Percentiles rank a stretch among this genome's conserved stretches.
These are phyloP conservation scores for Penicillium aurantiogriseum DNA, from an alignment of 2,329 filamentous ascomycete species.

Conservation along the genomic window DNA sequence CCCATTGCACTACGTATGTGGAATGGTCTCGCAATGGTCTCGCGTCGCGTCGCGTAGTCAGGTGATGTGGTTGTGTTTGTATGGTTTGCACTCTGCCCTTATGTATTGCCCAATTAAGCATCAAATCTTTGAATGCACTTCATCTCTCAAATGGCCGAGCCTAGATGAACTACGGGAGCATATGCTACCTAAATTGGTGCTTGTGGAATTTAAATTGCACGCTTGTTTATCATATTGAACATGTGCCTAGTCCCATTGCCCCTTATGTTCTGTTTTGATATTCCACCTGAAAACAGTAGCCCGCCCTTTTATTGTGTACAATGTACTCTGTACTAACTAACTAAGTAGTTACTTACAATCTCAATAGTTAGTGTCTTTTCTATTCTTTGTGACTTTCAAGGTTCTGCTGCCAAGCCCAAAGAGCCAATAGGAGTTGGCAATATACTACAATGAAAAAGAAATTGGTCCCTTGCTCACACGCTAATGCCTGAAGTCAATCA, in stretches of 20 bases:
- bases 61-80: conserved; percentile 13
- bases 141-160: not conserved
- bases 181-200: not conserved
- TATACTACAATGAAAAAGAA: not conserved
- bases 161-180: not conserved
- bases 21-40: not conserved
- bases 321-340: not conserved
- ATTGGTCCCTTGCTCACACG: conserved; percentile 6
- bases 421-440: not conserved
- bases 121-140: not conserved
- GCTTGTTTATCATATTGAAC: not conserved
- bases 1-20: not conserved
- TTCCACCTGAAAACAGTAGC: not conserved
- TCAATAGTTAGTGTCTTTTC: not conserved
- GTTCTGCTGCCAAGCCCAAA: not conserved
- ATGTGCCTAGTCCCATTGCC: not conserved
- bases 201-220: not conserved
- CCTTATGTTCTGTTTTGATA: not conserved
- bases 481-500: conserved; percentile 7
- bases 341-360: no score
- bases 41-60: conserved; percentile 16
- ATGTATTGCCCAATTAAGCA: not conserved
- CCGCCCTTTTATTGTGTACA: not conserved
- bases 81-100: conserved; percentile 1
- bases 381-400: not conserved